phyloP scores from a whole-genome alignment of 2,329 filamentous ascomycete species.

The Sporothrix luriei region DNA sequence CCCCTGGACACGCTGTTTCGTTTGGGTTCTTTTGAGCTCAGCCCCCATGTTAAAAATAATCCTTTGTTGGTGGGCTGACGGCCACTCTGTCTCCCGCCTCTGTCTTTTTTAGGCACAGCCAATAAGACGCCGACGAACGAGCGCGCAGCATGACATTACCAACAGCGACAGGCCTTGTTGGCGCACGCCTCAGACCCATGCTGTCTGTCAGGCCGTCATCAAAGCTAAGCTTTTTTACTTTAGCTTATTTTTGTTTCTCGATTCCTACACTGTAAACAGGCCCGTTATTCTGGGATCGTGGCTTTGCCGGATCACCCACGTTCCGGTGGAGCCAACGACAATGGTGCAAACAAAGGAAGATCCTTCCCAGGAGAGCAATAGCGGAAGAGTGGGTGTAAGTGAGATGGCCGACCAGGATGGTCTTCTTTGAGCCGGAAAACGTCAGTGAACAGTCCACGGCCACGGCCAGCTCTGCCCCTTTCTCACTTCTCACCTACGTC shows the following conservation, averaged over 20 bases:
- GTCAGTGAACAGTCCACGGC: neutral
- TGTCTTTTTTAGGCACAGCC: constrained; percentile 10
- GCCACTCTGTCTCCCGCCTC: neutral
- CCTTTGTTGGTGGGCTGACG: constrained; percentile 1
- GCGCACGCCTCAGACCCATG: no score
- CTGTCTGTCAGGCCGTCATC: no score
- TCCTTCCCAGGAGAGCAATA: neutral
- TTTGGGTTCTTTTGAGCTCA: constrained; percentile 21
- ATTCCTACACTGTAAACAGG: neutral
- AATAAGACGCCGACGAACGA: neutral
- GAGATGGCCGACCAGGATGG: neutral
- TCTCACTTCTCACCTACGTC: constrained; percentile 3
- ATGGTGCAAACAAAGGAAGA: neutral
- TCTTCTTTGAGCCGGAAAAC: neutral
- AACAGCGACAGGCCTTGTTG: no score
- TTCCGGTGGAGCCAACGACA: constrained; percentile 2
- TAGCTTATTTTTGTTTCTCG: neutral
- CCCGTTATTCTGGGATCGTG: neutral
- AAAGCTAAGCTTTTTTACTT: neutral
- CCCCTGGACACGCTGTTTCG: neutral
- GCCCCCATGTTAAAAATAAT: constrained; percentile 22
- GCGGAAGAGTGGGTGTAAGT: constrained; percentile 5
- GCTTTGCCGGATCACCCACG: constrained; percentile 17
- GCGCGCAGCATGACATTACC: no score
- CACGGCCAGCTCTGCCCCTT: constrained; percentile 4